These are phyloP conservation scores for Phaeoacremonium minimum DNA, from an alignment of 2,329 filamentous ascomycete species.

Conservation along the genomic window DNA sequence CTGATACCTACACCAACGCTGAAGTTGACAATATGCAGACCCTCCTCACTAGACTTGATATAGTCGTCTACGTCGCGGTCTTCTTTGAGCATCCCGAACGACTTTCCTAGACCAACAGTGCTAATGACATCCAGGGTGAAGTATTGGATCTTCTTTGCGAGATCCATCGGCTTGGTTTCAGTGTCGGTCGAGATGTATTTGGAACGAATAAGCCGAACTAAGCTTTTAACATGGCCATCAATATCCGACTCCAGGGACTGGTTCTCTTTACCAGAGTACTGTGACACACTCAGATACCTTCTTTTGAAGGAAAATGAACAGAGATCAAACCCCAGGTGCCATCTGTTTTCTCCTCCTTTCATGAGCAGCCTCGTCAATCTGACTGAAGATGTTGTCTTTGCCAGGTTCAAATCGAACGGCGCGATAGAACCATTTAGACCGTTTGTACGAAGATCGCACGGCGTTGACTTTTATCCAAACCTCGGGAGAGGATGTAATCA, in stretches of 20 bases:
- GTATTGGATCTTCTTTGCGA: slow-evolving; percentile 41
- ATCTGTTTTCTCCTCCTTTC: slow-evolving; percentile 40
- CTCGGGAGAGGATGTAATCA: slow-evolving; percentile 44
- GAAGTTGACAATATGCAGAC: slow-evolving; percentile 17
- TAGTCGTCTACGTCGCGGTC: slow-evolving; percentile 40
- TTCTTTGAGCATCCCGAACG: slow-evolving; percentile 41
- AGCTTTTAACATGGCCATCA: slow-evolving; percentile 38
- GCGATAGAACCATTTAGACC: slow-evolving; percentile 38
- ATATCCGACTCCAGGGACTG: slow-evolving; percentile 42
- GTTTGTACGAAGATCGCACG: slow-evolving; percentile 31
- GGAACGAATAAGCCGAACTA: slow-evolving; percentile 36
- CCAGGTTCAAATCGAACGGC: slow-evolving; percentile 42
- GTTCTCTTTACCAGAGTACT: slow-evolving; percentile 55
- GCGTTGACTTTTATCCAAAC: slow-evolving; percentile 38
- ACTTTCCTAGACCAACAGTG: slow-evolving; percentile 41
- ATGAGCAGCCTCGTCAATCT: slow-evolving; percentile 44
- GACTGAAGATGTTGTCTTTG: slow-evolving; percentile 48
- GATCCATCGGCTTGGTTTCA: slow-evolving; percentile 31
- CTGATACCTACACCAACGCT: slow-evolving; percentile 9
- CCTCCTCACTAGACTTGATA: slow-evolving; percentile 27
- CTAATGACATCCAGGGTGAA: slow-evolving; percentile 52
- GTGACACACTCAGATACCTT: not conserved
- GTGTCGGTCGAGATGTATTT: slow-evolving; percentile 34
- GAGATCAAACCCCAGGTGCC: slow-evolving; percentile 40
- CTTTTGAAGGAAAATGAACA: not conserved